Percentiles rank a stretch among this genome's conserved stretches.
These are phyloP conservation scores for Tricholoma bakamatsutake DNA, from an alignment of 768 basidiomycete species.

Conservation along the genomic window DNA sequence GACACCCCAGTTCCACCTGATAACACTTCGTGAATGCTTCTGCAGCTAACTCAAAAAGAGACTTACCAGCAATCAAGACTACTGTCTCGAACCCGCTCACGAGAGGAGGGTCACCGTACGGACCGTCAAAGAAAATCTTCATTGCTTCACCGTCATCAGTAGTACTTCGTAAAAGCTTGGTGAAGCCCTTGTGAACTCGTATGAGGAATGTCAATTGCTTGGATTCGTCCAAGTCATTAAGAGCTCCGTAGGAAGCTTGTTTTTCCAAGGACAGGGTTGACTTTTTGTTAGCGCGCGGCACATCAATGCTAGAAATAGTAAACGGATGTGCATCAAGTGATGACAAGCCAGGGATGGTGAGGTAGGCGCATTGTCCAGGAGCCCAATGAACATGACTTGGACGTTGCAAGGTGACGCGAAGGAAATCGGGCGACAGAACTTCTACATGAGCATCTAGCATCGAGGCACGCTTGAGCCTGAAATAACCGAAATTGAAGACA, in stretches of 20 bases:
- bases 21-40: background rate
- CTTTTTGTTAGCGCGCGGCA: slow-evolving; percentile 8
- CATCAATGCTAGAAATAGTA: slow-evolving; percentile 41
- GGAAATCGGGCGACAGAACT: slow-evolving; percentile 35
- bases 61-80: slow-evolving; percentile 39
- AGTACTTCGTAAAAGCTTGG: slow-evolving; percentile 36
- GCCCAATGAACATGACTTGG: slow-evolving; percentile 34
- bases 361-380: slow-evolving; percentile 48
- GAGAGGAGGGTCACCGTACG: slow-evolving; percentile 43
- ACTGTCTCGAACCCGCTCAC: slow-evolving; percentile 38
- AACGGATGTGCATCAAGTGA: slow-evolving; percentile 51
- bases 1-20: slow-evolving; percentile 47
- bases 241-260: background rate
- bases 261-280: background rate
- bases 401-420: slow-evolving; percentile 41
- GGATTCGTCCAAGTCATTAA: background rate
- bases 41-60: background rate
- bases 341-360: slow-evolving; percentile 42
- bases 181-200: slow-evolving; percentile 55
- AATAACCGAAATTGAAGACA: slow-evolving; percentile 35
- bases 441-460: slow-evolving; percentile 32
- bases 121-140: slow-evolving; percentile 53
- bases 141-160: slow-evolving; percentile 23
- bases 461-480: slow-evolving; percentile 17
- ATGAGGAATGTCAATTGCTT: slow-evolving; percentile 52